A percentile compares a stretch with the other conserved stretches of the same genome.
Conservation (phyloP, 345 rosid species). For the Syzygium jambos region DNA sequence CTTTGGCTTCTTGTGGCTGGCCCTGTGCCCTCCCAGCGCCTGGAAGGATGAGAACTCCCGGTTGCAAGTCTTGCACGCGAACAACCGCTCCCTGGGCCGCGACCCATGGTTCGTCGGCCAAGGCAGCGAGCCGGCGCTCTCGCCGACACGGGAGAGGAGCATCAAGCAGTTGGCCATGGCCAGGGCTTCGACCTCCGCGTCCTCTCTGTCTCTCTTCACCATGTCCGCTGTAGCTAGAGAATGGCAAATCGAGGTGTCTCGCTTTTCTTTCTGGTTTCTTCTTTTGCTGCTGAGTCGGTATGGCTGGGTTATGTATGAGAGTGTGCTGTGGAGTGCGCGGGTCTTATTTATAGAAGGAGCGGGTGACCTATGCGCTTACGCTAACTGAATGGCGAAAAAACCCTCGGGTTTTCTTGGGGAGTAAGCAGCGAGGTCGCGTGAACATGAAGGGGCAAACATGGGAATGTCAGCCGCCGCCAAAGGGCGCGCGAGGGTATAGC, state of each 20-base stretch:
- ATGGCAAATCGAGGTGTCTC: not conserved
- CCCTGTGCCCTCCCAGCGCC: slow-evolving; percentile 90
- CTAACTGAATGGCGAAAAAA: too few species aligned
- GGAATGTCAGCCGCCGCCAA: too few species aligned
- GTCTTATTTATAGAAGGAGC: too few species aligned
- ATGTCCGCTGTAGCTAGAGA: not conserved
- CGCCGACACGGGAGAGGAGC: slow-evolving; percentile 56
- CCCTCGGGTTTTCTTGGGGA: too few species aligned
- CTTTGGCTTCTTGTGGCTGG: slow-evolving; percentile 72
- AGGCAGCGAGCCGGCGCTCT: not conserved
- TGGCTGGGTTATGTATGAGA: not conserved
- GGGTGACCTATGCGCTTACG: too few species aligned
- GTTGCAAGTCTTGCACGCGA: slow-evolving; percentile 83
- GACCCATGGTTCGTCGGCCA: not conserved
- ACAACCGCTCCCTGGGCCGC: slow-evolving; percentile 24
- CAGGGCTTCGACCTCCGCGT: slow-evolving; percentile 9
- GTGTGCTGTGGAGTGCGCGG: too few species aligned
- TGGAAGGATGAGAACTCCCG: slow-evolving; percentile 68
- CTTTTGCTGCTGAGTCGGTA: not conserved
- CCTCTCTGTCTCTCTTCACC: slow-evolving; percentile 46
- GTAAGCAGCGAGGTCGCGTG: too few species aligned
- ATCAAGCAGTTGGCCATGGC: slow-evolving; percentile 57
- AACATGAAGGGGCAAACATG: too few species aligned
- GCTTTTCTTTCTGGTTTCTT: not conserved
- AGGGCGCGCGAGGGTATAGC: too few species aligned